Evolutionary conservation across 345 rosid species (phyloP).

Genomic region (Trapa bicornis): DNA sequence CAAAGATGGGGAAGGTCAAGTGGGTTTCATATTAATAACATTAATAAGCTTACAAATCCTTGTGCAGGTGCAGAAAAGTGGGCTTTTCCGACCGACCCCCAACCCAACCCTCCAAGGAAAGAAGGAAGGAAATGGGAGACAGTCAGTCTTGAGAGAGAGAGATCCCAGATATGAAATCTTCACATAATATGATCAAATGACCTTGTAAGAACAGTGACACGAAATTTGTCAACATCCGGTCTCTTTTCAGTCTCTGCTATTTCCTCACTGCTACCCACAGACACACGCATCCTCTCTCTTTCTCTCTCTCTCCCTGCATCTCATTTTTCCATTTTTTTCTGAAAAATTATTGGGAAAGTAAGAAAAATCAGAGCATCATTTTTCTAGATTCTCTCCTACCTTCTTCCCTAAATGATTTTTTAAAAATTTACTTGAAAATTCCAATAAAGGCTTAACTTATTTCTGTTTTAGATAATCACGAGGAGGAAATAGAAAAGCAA

Average conservation of each 20-base stretch:
- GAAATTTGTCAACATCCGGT: constrained; percentile 94
- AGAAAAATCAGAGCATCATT: background rate
- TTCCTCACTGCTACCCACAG: too few species aligned
- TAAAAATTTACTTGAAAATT: too few species aligned
- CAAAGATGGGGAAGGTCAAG: background rate
- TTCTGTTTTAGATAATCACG: too few species aligned
- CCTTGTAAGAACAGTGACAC: constrained; percentile 79
- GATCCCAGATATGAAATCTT: constrained; percentile 62
- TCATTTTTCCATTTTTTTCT: constrained; percentile 19
- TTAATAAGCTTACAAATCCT: background rate
- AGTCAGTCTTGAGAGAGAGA: constrained; percentile 13
- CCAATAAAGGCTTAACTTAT: too few species aligned
- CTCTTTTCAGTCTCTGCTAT: constrained; percentile 36
- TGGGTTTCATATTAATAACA: background rate
- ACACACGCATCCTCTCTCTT: too few species aligned
- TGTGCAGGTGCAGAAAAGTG: too few species aligned
- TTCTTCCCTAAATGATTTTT: background rate
- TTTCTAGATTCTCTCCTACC: background rate
- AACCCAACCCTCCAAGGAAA: constrained; percentile 9
- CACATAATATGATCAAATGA: constrained; percentile 48
- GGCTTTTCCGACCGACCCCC: background rate
- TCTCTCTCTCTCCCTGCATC: too few species aligned
- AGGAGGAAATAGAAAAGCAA: too few species aligned
- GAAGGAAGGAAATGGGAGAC: background rate
- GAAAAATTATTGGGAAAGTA: background rate